Evolutionary conservation across 345 rosid genomes (phyloP), one percentile per base, ranked within the genome.

Genomic region (Mangifera indica): DNA sequence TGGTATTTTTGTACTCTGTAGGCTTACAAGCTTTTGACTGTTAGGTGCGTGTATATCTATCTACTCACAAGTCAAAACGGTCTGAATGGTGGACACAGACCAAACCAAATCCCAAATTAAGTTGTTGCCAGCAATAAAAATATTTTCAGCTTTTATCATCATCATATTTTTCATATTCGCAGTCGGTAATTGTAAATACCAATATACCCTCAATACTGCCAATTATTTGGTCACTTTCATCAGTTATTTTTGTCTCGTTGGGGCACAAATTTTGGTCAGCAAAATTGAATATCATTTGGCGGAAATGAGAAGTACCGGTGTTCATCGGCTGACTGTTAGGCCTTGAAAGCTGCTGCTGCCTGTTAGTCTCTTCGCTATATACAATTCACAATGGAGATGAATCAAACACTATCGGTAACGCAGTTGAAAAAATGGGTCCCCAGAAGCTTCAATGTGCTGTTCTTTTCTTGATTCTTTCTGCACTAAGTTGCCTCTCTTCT

Each of bases 271-370:
- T 26, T n/a, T 66, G 53, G 18, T 32, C 21, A 13, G 45, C 0
- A 9, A 26, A 29, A 12, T 57, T 24, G 20, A 71, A 71, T 32
- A 32, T 34, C 20, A 0, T 21, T 17, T 2, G 60, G 55, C 11
- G 20, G 63, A 1, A 56, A 34, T 37, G 22, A 4, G 42, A 54
- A 46, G 6, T 14, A 21, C 56, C 10, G 12, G 0, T 5, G 26
- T 40, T 61, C 45, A 51, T 69, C 51, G 60, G 72, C 63, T 78
- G 90, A 87, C 91, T 74, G 88, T 80, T 84, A 84, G 90, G 82
- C 79, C 15, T 40, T 66, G 53, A 49, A 52, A 34, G 12, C 18
- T 32, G 56, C 32, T 29, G 32, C 2, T 29, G 32, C 32, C 32
- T 29, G 32, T 15, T 51, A 34, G 9, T 24, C 57, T 17, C 14